Evolutionary conservation across 2,329 filamentous ascomycete species (phyloP).

Genomic region (Penicillium occitanis): DNA sequence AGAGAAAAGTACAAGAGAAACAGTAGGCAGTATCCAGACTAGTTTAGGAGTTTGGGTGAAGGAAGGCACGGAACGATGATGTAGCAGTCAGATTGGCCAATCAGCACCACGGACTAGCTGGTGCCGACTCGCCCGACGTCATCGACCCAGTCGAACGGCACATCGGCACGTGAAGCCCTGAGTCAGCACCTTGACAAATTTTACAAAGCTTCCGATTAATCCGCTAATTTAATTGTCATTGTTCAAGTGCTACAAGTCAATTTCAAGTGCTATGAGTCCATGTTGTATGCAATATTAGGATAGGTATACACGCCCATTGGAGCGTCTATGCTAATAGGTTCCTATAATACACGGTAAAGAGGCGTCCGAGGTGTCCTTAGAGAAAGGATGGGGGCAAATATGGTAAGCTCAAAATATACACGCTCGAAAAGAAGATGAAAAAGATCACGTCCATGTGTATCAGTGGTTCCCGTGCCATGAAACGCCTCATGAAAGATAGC

Average conservation of each 20-base stretch:
- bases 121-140: neutral
- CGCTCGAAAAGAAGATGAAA: slow-evolving; percentile 4
- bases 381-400: neutral
- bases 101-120: neutral
- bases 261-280: neutral
- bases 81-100: neutral
- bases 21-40: neutral
- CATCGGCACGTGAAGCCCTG: slow-evolving; percentile 1
- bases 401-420: slow-evolving; percentile 12
- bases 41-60: neutral
- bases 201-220: neutral
- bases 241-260: neutral
- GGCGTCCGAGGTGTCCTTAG: neutral
- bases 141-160: neutral
- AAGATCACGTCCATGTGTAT: slow-evolving; percentile 6
- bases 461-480: neutral
- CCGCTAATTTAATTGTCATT: neutral
- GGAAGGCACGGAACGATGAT: slow-evolving; percentile 6
- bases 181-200: neutral
- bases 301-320: neutral
- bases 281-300: neutral
- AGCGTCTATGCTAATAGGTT: neutral
- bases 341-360: slow-evolving; percentile 13
- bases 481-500: slow-evolving; percentile 15
- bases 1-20: neutral